These are phyloP conservation scores for Sugiyamaella americana DNA, from an alignment of 805 yeast genomes.

Conservation along the genomic window DNA sequence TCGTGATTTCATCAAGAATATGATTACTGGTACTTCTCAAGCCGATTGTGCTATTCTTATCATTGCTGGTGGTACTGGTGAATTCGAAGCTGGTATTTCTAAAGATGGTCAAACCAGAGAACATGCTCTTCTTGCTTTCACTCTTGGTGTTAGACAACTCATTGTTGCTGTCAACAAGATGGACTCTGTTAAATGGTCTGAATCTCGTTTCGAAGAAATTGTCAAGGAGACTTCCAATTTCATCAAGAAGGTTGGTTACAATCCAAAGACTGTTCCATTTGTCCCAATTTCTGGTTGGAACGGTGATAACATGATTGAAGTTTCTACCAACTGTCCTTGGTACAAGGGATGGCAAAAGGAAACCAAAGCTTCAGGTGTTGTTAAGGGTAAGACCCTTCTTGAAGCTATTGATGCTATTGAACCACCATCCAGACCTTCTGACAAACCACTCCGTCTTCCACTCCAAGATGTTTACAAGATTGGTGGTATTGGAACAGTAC, in stretches of 20 bases:
- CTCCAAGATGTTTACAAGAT: constrained; percentile 90
- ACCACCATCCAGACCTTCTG: constrained; percentile 75
- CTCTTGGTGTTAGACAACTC: constrained; percentile 81
- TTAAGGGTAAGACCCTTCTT: constrained; percentile 74
- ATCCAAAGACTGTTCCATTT: constrained; percentile 76
- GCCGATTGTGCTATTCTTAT: constrained; percentile 89
- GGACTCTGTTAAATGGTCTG: constrained; percentile 88
- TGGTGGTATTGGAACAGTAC: constrained; percentile 89
- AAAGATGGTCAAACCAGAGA: constrained; percentile 95
- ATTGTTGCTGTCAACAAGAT: constrained; percentile 91
- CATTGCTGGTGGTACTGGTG: constrained; percentile 90
- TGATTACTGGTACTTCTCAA: constrained; percentile 93
- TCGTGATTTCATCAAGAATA: constrained; percentile 94
- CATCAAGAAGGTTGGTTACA: constrained; percentile 81
- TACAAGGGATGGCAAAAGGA: constrained; percentile 81
- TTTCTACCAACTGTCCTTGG: constrained; percentile 79
- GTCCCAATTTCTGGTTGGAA: constrained; percentile 90
- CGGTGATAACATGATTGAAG: constrained; percentile 90
- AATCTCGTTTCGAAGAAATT: constrained; percentile 74
- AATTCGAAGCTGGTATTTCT: constrained; percentile 93
- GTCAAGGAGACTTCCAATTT: constrained; percentile 70
- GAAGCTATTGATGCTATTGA: constrained; percentile 82
- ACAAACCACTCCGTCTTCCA: constrained; percentile 84
- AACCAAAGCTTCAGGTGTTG: constrained; percentile 66
- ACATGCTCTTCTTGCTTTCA: constrained; percentile 85